Percentiles rank a stretch among this genome's conserved stretches.
Conservation (phyloP, 2,329 filamentous ascomycete genomes). For the Neospermospora avenae region DNA sequence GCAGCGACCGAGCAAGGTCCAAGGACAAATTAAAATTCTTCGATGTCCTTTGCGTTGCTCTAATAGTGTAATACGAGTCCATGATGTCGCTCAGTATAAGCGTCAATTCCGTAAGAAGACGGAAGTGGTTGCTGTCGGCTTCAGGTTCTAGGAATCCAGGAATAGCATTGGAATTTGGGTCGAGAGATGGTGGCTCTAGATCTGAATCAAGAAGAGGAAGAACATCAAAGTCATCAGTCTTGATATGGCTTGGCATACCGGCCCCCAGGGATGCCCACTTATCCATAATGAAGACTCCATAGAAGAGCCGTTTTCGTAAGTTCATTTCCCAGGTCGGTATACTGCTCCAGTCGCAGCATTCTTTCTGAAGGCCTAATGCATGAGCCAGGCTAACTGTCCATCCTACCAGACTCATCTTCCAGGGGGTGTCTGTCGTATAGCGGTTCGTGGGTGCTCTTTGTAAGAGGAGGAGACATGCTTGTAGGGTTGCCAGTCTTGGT, state of each 20-base stretch:
- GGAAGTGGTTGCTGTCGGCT: constrained; percentile 30
- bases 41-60: constrained; percentile 31
- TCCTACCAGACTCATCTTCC: constrained; percentile 35
- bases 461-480: constrained; percentile 36
- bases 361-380: constrained; percentile 33
- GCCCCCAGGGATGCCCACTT: constrained; percentile 37
- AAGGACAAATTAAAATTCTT: constrained; percentile 34
- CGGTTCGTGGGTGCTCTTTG: constrained; percentile 36
- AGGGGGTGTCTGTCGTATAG: constrained; percentile 36
- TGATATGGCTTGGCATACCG: constrained; percentile 36
- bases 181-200: constrained; percentile 24
- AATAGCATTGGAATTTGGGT: constrained; percentile 17
- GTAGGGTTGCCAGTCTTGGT: constrained; percentile 34
- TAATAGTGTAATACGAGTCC: constrained; percentile 33
- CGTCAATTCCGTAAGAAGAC: constrained; percentile 32
- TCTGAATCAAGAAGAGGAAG: constrained; percentile 28
- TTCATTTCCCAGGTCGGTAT: constrained; percentile 35
- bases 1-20: constrained; percentile 30
- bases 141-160: constrained; percentile 27
- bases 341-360: constrained; percentile 33
- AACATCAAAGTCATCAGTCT: constrained; percentile 34
- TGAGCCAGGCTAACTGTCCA: constrained; percentile 36
- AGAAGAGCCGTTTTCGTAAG: constrained; percentile 36
- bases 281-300: constrained; percentile 35
- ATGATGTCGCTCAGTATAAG: constrained; percentile 36